Base-by-base conservation (phyloP, 2,329 filamentous ascomycete genomes). In the Trichoderma asperellum region DNA sequence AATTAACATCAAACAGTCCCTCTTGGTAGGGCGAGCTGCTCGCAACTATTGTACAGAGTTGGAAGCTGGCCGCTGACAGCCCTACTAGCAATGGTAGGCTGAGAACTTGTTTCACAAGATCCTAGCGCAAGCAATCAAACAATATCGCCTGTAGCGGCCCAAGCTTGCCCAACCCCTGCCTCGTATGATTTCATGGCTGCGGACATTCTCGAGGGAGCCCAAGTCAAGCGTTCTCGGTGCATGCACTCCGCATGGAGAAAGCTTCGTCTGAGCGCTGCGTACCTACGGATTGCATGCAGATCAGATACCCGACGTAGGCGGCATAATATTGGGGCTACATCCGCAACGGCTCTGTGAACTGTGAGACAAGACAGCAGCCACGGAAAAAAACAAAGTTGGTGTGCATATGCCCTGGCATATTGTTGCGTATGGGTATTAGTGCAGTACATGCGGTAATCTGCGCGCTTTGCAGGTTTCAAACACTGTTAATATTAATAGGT, bases 111-210 rank as follows among this genome's bases (percentile, higher is more conserved):
- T 62, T 62, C 66, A 61, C 24, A 27, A 35, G 27, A 56, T 57
- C 52, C 35, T 61, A 57, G 59, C 35, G 49, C 66, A 56, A 49
- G 58, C 49, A 68, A 61, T 55, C 49, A 60, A 68, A 40, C 64
- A 56, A 57, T 21, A 63, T 57, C 58, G 49, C 12, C n/a, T 49
- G 21, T n/a, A 63, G 49, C 29, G 47, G 58, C 34, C 35, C 58
- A 56, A 68, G 58, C 66, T 68, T 61, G 37, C n/a, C 63, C 53
- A 58, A 58, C 34, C 64, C 63, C 55, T 59, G 64, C 5, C 43
- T 52, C 29, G 55, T 67, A 67, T 67, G 64, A 59, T 67, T 67
- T 59, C 62, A 66, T 66, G 62, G 43, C n/a, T 18, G 35, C 52
- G 27, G n/a, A 24, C 3, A 14, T 10, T 14, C 21, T 55, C 21